Evolutionary conservation across 257 asterid genomes (phyloP).

Genomic region (Rauvolfia tetraphylla): DNA sequence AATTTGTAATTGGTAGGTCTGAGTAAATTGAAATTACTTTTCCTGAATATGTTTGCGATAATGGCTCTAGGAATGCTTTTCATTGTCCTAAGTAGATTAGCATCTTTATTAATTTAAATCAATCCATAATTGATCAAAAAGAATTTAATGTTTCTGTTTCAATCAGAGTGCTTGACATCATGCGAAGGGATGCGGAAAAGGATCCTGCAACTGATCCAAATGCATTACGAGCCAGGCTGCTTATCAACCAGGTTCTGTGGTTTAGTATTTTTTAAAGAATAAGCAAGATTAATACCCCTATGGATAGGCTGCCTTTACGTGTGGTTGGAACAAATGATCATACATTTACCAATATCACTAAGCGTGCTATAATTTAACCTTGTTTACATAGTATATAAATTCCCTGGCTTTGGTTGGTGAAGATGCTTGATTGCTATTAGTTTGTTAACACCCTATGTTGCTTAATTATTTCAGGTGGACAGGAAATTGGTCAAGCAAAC

Average conservation of each 20-base stretch:
- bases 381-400: background rate
- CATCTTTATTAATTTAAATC: background rate
- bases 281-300: constrained; percentile 7
- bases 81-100: background rate
- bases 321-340: background rate
- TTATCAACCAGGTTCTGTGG: constrained; percentile 64
- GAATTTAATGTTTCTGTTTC: constrained; percentile 12
- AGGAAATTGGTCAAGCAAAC: constrained; percentile 98
- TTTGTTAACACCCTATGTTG: constrained; percentile 3
- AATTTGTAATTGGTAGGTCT: background rate
- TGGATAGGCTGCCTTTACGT: no score
- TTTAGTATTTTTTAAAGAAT: constrained; percentile 11
- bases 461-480: constrained; percentile 60
- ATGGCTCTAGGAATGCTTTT: background rate
- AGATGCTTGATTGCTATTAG: background rate
- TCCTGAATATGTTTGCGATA: background rate
- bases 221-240: constrained; percentile 62
- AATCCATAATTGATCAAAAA: background rate
- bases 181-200: constrained; percentile 71
- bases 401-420: background rate
- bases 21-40: background rate
- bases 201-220: constrained; percentile 73
- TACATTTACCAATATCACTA: no score
- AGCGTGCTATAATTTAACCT: no score
- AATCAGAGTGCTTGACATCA: constrained; percentile 79